Conservation (phyloP, 345 rosid species). For the Balakata baccata region DNA sequence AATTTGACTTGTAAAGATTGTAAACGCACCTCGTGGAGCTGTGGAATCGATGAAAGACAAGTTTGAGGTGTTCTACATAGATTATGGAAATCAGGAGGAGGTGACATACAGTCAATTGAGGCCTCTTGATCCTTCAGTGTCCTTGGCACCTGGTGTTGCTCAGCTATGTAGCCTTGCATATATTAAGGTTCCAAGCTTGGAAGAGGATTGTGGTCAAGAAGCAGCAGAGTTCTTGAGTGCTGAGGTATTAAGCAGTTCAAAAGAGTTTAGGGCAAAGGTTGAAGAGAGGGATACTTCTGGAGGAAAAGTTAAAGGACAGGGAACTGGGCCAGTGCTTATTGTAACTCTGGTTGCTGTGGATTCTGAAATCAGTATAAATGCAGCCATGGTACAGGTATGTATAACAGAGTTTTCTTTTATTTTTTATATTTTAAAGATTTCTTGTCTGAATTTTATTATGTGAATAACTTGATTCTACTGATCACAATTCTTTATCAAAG, state of each 20-base stretch:
- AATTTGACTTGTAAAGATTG: constrained; percentile 48
- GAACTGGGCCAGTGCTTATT: constrained; percentile 66
- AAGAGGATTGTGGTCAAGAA: constrained; percentile 79
- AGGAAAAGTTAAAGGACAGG: constrained; percentile 92
- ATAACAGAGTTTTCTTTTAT: not conserved
- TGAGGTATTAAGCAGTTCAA: constrained; percentile 50
- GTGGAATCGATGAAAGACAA: constrained; percentile 69
- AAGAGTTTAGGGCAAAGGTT: constrained; percentile 69
- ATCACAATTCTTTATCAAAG: no score
- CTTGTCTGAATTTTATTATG: not conserved
- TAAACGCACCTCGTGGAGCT: constrained; percentile 71
- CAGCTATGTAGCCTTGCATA: constrained; percentile 94
- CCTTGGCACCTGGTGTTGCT: constrained; percentile 75
- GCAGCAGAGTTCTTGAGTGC: constrained; percentile 78
- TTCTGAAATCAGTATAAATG: constrained; percentile 76
- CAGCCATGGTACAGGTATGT: constrained; percentile 80
- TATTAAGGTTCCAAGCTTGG: constrained; percentile 76
- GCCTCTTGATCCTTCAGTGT: constrained; percentile 70
- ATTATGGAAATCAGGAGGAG: constrained; percentile 90
- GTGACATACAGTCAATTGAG: constrained; percentile 69
- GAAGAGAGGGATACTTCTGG: constrained; percentile 88
- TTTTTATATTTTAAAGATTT: not conserved
- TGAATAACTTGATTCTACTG: not conserved
- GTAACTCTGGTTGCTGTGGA: constrained; percentile 74
- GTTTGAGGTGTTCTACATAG: constrained; percentile 93